Percentiles rank a stretch among this genome's conserved stretches.
These are phyloP conservation scores for Raphanus hybrid DNA, from an alignment of 441 rosid genomes.

Conservation along the genomic window DNA sequence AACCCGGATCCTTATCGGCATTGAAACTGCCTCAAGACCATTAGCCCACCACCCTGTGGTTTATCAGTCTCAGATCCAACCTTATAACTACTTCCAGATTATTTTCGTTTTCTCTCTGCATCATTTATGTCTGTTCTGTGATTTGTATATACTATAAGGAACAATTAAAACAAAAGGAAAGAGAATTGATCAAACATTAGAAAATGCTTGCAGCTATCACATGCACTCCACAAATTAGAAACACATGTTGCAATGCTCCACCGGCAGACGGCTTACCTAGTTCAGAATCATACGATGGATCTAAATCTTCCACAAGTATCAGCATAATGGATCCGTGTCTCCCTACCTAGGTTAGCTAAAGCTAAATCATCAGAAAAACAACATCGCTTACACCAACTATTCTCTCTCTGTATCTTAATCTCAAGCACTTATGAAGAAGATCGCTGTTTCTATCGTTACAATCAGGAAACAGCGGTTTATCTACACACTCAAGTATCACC, in stretches of 20 bases:
- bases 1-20: too few species aligned
- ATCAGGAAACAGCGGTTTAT: too few species aligned
- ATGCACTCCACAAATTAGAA: too few species aligned
- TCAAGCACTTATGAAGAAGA: not conserved
- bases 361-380: not conserved
- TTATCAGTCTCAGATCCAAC: too few species aligned
- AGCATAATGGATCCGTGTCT: not conserved
- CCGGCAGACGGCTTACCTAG: too few species aligned
- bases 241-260: too few species aligned
- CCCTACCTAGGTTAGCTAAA: not conserved
- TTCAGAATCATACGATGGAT: too few species aligned
- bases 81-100: not conserved
- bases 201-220: not conserved
- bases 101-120: not conserved
- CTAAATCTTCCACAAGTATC: not conserved
- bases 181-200: slow-evolving; percentile 4
- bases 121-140: slow-evolving; percentile 41
- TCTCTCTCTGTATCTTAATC: not conserved
- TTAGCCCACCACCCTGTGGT: too few species aligned
- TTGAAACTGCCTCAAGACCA: too few species aligned
- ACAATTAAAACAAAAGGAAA: not conserved
- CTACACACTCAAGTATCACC: too few species aligned
- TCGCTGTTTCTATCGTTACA: not conserved
- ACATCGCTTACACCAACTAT: not conserved
- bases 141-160: slow-evolving; percentile 24